Evolutionary conservation across 1,139 yeast species (phyloP).

Genomic region (Debaryomyces psychrophilus): DNA sequence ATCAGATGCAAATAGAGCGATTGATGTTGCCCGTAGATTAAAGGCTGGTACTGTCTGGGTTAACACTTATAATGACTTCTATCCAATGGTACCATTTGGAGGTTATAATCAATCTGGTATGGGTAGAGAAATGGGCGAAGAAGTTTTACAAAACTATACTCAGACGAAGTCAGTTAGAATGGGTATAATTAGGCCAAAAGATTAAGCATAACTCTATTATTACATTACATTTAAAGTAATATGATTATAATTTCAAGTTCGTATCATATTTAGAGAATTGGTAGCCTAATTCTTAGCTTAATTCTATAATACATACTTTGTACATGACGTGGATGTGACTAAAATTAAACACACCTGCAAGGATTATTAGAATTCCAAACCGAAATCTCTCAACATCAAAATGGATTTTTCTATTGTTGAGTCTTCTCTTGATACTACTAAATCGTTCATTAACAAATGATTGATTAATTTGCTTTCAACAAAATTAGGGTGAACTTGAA

Average conservation of each 20-base stretch:
- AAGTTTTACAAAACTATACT: conserved; percentile 29
- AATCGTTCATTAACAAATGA: conserved; percentile 21
- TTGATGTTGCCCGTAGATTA: conserved; percentile 27
- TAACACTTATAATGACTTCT: conserved; percentile 33
- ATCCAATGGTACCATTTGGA: conserved; percentile 33
- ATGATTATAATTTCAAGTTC: neutral
- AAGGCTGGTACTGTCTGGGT: conserved; percentile 33
- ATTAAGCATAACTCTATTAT: neutral
- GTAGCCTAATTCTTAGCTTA: too few species aligned
- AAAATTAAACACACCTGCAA: too few species aligned
- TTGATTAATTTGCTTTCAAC: conserved; percentile 21
- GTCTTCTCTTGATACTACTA: conserved; percentile 20
- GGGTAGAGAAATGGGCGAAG: conserved; percentile 34
- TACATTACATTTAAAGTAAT: neutral
- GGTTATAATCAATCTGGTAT: conserved; percentile 35
- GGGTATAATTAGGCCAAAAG: conserved; percentile 5
- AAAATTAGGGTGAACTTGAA: conserved; percentile 17
- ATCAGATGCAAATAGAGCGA: conserved; percentile 53
- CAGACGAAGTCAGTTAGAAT: conserved; percentile 29
- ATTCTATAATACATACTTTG: too few species aligned
- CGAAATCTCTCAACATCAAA: conserved; percentile 19
- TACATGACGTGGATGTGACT: too few species aligned
- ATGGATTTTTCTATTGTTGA: conserved; percentile 12
- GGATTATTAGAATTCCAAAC: conserved; percentile 12
- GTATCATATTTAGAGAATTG: too few species aligned